A percentile compares a stretch with the other conserved stretches of the same genome.
Evolutionary conservation across 2,329 filamentous ascomycete species (phyloP).

Genomic region (Paracamarosporium sp.): DNA sequence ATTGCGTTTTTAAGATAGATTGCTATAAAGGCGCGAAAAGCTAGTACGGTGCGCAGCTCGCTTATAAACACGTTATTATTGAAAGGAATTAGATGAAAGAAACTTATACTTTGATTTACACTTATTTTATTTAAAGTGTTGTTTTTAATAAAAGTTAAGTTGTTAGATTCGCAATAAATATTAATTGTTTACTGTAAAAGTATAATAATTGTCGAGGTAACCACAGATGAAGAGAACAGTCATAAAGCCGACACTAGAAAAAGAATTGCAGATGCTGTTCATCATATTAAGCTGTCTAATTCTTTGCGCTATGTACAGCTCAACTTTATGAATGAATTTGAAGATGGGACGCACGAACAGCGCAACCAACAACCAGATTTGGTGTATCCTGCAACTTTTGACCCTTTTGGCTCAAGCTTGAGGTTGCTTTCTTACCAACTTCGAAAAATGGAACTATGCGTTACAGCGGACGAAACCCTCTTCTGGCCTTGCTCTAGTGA

Average conservation of each 20-base stretch:
- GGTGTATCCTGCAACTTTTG: neutral
- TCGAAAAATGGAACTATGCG: neutral
- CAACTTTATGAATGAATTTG: neutral
- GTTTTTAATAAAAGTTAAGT: no score
- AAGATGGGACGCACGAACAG: neutral
- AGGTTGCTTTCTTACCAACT: neutral
- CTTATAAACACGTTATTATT: no score
- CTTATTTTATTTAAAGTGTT: no score
- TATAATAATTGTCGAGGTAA: neutral
- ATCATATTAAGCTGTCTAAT: neutral
- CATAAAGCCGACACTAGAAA: neutral
- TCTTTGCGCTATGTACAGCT: neutral
- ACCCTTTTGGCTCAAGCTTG: neutral
- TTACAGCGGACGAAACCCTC: neutral
- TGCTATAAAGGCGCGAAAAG: no score
- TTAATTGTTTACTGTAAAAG: neutral
- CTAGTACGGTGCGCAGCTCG: no score
- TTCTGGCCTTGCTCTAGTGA: neutral
- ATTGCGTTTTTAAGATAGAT: no score
- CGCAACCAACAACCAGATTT: neutral
- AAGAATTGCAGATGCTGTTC: neutral
- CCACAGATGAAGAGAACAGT: neutral
- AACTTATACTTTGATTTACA: no score
- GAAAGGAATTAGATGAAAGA: no score
- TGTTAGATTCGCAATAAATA: no score